These are phyloP conservation scores for Solanum chmielewskii DNA, from an alignment of 257 asterid species.

Conservation along the genomic window DNA sequence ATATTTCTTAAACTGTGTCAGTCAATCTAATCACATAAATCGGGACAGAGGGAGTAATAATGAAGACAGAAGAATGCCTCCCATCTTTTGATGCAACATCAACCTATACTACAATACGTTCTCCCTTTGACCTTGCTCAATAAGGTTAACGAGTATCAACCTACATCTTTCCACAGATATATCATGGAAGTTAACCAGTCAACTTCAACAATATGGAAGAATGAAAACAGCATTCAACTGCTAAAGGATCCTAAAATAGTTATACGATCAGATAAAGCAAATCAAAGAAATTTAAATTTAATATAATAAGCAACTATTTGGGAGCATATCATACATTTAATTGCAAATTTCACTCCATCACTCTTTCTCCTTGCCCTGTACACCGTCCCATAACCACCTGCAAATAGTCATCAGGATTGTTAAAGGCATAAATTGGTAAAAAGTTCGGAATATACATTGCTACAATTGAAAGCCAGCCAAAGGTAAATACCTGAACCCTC, in stretches of 20 bases:
- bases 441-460: neutral
- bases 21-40: neutral
- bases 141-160: neutral
- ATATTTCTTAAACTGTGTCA: neutral
- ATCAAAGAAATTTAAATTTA: neutral
- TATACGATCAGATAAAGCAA: neutral
- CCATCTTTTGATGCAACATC: neutral
- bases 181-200: neutral
- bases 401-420: neutral
- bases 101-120: neutral
- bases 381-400: conserved; percentile 99
- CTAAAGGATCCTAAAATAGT: neutral
- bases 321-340: conserved; percentile 47
- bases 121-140: neutral
- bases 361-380: conserved; percentile 76
- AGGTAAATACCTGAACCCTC: conserved; percentile 81
- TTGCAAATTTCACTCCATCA: conserved; percentile 74
- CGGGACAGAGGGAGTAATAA: neutral
- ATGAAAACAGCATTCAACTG: neutral
- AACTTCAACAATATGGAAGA: neutral
- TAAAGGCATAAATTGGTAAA: neutral
- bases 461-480: neutral
- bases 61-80: neutral
- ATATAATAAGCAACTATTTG: neutral
- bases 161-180: neutral